These are phyloP conservation scores for Sisymbrium altissimum DNA, from an alignment of 345 rosid species.

Conservation along the genomic window DNA sequence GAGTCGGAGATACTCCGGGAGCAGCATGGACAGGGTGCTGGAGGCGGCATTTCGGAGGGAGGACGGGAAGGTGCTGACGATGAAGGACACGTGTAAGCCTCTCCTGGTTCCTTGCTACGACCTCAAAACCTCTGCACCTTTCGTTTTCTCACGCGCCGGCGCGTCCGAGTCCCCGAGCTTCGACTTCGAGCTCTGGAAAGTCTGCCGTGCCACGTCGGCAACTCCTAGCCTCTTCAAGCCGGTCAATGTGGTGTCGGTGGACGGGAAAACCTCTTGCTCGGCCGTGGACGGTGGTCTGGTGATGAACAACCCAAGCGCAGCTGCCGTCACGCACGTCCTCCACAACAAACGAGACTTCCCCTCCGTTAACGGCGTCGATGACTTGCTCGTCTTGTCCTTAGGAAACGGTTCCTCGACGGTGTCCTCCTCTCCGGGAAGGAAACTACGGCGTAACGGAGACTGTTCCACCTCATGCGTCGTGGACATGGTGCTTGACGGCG, in stretches of 20 bases:
- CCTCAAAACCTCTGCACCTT: constrained; percentile 85
- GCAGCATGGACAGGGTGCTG: constrained; percentile 66
- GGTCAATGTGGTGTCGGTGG: constrained; percentile 58
- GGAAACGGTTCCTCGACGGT: constrained; percentile 64
- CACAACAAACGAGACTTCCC: constrained; percentile 98
- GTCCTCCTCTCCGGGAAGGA: constrained; percentile 28
- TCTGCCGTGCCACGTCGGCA: constrained; percentile 88
- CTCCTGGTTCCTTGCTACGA: constrained; percentile 97
- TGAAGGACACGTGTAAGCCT: constrained; percentile 91
- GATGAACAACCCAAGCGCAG: constrained; percentile 97
- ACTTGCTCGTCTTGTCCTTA: constrained; percentile 72
- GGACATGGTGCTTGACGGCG: constrained; percentile 79
- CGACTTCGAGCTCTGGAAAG: constrained; percentile 89
- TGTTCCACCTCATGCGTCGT: constrained; percentile 74
- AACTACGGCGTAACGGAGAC: constrained; percentile 47
- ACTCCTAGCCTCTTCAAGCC: constrained; percentile 86
- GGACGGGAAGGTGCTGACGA: constrained; percentile 60
- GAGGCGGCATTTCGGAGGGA: constrained; percentile 55
- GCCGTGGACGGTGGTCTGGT: constrained; percentile 93
- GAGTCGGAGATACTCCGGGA: constrained; percentile 52
- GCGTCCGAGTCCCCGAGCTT: constrained; percentile 86
- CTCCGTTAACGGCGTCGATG: constrained; percentile 75
- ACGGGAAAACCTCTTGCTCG: constrained; percentile 73
- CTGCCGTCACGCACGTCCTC: constrained; percentile 90
- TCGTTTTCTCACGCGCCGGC: constrained; percentile 97